Conservation (phyloP, 805 yeast species). For the Yamadazyma tumulicola region DNA sequence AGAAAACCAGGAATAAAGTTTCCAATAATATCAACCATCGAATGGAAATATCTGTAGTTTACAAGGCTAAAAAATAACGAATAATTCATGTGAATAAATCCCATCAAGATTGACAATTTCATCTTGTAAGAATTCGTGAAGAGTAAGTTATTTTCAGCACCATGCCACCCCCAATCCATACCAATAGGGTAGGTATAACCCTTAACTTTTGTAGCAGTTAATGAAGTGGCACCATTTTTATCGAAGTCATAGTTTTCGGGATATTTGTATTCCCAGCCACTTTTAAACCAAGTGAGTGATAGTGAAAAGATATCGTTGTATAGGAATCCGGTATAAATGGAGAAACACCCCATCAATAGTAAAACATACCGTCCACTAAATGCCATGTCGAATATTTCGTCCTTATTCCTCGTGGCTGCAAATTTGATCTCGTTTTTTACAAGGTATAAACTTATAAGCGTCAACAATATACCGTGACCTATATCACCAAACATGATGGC, state of each 20-base stretch:
- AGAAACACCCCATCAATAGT: conserved; percentile 66
- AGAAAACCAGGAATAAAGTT: conserved; percentile 71
- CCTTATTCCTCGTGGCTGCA: conserved; percentile 53
- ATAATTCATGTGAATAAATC: conserved; percentile 71
- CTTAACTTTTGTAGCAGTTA: conserved; percentile 42
- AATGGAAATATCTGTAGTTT: conserved; percentile 54
- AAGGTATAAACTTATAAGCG: conserved; percentile 51
- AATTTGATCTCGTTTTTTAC: conserved; percentile 54
- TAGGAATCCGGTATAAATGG: conserved; percentile 70
- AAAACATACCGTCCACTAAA: conserved; percentile 67
- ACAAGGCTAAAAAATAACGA: conserved; percentile 66
- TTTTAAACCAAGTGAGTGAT: conserved; percentile 61
- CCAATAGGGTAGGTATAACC: conserved; percentile 59
- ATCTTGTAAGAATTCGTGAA: conserved; percentile 74
- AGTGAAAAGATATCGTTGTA: conserved; percentile 72
- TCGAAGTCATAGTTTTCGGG: conserved; percentile 41
- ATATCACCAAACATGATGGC: conserved; percentile 83
- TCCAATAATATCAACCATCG: conserved; percentile 64
- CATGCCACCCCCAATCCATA: conserved; percentile 75
- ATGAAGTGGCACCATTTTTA: conserved; percentile 29
- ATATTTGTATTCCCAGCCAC: conserved; percentile 69
- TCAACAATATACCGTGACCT: conserved; percentile 69
- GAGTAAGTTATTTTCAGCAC: conserved; percentile 67
- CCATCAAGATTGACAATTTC: conserved; percentile 75
- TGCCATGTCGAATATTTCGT: conserved; percentile 77